These are phyloP conservation scores for Neocallimastix lanati DNA, from an alignment of 192 early-diverging fungal genomes.

Conservation along the genomic window DNA sequence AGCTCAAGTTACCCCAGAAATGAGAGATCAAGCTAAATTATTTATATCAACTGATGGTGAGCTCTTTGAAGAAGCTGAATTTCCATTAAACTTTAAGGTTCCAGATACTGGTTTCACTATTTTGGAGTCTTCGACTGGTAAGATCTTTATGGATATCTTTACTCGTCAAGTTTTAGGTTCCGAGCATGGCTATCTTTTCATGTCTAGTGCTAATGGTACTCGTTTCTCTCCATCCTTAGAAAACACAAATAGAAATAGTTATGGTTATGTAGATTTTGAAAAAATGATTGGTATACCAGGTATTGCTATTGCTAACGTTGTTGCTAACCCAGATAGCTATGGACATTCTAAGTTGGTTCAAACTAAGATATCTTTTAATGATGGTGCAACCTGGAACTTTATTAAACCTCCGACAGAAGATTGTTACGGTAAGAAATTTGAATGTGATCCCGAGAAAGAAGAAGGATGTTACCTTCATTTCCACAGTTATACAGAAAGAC, in stretches of 20 bases:
- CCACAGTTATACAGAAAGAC: conserved; percentile 44
- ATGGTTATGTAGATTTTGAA: conserved; percentile 79
- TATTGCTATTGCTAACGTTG: conserved; percentile 68
- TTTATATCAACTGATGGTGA: conserved; percentile 57
- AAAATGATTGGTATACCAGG: conserved; percentile 63
- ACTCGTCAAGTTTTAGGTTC: neutral
- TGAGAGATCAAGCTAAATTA: conserved; percentile 16
- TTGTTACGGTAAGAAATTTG: conserved; percentile 10
- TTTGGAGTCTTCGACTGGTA: conserved; percentile 59
- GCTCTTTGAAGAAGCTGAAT: conserved; percentile 49
- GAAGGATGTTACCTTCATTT: conserved; percentile 7
- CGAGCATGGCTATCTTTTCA: conserved; percentile 50
- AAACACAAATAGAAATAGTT: conserved; percentile 58
- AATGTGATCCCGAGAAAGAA: neutral
- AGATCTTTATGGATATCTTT: conserved; percentile 62
- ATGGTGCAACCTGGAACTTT: conserved; percentile 57
- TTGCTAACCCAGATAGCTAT: conserved; percentile 33
- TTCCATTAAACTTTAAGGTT: conserved; percentile 47
- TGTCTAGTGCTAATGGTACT: conserved; percentile 77
- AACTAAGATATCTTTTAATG: conserved; percentile 69
- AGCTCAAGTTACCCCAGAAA: neutral
- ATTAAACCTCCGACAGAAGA: conserved; percentile 45
- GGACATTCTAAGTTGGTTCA: conserved; percentile 32
- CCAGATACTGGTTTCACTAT: conserved; percentile 48
- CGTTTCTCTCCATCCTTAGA: conserved; percentile 62